These are phyloP conservation scores for Silene uniflora DNA, from an alignment of 148 eudicot species.

Conservation along the genomic window DNA sequence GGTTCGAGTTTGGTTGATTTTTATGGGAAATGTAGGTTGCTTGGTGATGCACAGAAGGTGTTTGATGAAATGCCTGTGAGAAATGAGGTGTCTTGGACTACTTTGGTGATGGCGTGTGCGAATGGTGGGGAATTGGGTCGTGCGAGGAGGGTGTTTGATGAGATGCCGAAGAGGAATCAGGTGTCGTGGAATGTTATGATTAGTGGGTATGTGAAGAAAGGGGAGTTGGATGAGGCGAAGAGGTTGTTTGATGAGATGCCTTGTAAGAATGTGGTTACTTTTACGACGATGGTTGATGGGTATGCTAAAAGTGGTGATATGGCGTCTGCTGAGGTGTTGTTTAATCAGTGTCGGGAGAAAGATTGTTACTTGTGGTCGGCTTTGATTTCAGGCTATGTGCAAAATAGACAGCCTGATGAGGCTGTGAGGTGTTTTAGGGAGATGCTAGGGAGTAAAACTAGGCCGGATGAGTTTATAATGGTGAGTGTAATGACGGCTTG, in stretches of 20 bases:
- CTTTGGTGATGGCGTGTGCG: constrained; percentile 48
- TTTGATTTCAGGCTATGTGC: constrained; percentile 61
- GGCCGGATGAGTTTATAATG: constrained; percentile 49
- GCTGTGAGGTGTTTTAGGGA: constrained; percentile 46
- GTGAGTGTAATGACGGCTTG: constrained; percentile 83
- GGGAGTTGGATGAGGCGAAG: constrained; percentile 42
- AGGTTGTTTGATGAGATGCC: constrained; percentile 64
- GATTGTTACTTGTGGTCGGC: constrained; percentile 68
- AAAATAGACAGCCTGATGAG: constrained; percentile 53
- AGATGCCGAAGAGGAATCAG: constrained; percentile 47
- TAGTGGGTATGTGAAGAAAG: constrained; percentile 42
- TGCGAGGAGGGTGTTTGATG: constrained; percentile 52
- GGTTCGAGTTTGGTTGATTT: constrained; percentile 70
- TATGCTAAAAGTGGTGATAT: constrained; percentile 66
- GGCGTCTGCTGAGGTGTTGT: constrained; percentile 51
- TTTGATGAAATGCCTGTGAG: constrained; percentile 57
- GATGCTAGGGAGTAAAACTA: constrained; percentile 40
- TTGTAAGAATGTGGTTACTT: constrained; percentile 43
- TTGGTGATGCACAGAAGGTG: constrained; percentile 42
- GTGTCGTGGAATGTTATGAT: constrained; percentile 62
- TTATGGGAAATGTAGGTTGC: constrained; percentile 54
- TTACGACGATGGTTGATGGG: constrained; percentile 60
- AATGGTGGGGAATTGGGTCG: constrained; percentile 34
- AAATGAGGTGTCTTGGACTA: constrained; percentile 72
- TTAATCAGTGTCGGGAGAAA: constrained; percentile 41